Evolutionary conservation across 2,329 filamentous ascomycete species (phyloP).

Genomic region (Mycosphaerella arachidis): DNA sequence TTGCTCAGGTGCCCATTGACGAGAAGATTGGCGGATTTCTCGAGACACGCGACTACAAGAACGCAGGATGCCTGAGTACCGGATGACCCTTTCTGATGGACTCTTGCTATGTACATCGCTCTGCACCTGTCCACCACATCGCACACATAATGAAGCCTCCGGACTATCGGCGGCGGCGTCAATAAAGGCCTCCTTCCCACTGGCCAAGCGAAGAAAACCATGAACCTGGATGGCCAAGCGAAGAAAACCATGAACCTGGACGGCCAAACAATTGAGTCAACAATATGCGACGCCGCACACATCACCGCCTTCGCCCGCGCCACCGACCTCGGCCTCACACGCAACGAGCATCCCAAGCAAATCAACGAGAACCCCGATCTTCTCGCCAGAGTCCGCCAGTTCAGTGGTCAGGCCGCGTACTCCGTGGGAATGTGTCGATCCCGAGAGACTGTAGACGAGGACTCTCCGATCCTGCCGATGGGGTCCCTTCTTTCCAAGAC

Average conservation of each 20-base stretch:
- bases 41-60: slow-evolving; percentile 14
- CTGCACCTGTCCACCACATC: neutral
- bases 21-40: slow-evolving; percentile 9
- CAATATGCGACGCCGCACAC: slow-evolving; percentile 17
- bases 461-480: slow-evolving; percentile 19
- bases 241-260: slow-evolving; percentile 11
- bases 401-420: slow-evolving; percentile 16
- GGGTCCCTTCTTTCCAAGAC: slow-evolving; percentile 11
- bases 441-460: slow-evolving; percentile 13
- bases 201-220: slow-evolving; percentile 7
- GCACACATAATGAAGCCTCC: neutral
- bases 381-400: slow-evolving; percentile 8
- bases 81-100: slow-evolving; percentile 21
- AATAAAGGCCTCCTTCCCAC: slow-evolving; percentile 15
- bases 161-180: slow-evolving; percentile 15
- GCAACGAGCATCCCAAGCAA: slow-evolving; percentile 13
- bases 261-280: slow-evolving; percentile 8
- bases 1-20: slow-evolving; percentile 16
- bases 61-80: slow-evolving; percentile 15
- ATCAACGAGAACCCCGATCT: slow-evolving; percentile 12
- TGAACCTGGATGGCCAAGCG: slow-evolving; percentile 13
- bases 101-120: slow-evolving; percentile 9
- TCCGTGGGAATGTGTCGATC: slow-evolving; percentile 14
- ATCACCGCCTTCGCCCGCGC: slow-evolving; percentile 18
- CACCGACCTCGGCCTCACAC: slow-evolving; percentile 11